Evolutionary conservation across 768 basidiomycete species (phyloP).

Genomic region (Trametes meyenii): DNA sequence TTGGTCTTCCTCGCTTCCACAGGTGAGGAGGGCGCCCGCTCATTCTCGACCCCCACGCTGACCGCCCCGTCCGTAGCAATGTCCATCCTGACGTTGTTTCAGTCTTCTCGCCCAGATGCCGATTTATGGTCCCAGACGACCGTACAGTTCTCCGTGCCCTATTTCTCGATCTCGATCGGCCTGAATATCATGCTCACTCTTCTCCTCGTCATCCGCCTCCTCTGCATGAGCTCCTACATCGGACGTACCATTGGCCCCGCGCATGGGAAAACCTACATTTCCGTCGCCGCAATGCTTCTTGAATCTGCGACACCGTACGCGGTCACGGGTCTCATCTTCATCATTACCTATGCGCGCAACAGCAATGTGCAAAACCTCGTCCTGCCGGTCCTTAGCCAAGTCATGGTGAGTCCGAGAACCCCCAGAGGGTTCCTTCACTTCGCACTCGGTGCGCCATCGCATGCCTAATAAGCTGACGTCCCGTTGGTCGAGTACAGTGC

Average conservation of each 20-base stretch:
- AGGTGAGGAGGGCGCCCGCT: no score
- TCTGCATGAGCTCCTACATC: conserved; percentile 32
- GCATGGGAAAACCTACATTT: conserved; percentile 17
- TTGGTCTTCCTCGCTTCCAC: conserved; percentile 20
- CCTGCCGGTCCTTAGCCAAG: conserved; percentile 27
- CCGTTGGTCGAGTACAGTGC: no score
- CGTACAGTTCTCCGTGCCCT: conserved; percentile 26
- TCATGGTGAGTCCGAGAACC: conserved; percentile 25
- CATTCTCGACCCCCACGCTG: no score
- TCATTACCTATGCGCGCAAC: conserved; percentile 26
- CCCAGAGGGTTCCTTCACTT: neutral
- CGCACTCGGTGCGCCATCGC: neutral
- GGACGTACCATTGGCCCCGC: conserved; percentile 22
- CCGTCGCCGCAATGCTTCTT: conserved; percentile 34
- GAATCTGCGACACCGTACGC: conserved; percentile 32
- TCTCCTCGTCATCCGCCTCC: conserved; percentile 28
- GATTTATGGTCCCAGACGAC: conserved; percentile 18
- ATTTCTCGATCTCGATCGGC: conserved; percentile 30
- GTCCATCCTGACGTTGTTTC: conserved; percentile 22
- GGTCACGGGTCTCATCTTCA: conserved; percentile 29
- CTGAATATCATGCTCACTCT: conserved; percentile 27
- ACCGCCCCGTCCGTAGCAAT: conserved; percentile 16
- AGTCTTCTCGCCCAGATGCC: conserved; percentile 22
- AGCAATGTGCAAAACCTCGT: conserved; percentile 24
- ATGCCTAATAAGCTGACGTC: no score